These are phyloP conservation scores for Pichia terricola DNA, from an alignment of 1,139 yeast genomes.

Conservation along the genomic window DNA sequence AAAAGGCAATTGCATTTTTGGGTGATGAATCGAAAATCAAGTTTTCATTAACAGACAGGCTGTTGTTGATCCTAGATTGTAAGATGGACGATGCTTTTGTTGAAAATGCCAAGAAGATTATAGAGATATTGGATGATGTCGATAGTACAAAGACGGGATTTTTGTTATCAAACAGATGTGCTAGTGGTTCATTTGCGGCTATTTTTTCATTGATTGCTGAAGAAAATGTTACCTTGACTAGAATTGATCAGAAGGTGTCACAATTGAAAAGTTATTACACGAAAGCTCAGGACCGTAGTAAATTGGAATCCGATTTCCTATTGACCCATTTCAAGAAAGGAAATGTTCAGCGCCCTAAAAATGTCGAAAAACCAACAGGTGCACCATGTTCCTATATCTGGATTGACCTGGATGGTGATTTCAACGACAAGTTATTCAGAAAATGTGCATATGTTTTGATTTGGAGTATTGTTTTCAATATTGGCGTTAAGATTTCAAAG, in stretches of 20 bases:
- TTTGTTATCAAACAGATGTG: slow-evolving; percentile 47
- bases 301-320: slow-evolving; percentile 56
- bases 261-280: slow-evolving; percentile 48
- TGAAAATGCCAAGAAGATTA: slow-evolving; percentile 37
- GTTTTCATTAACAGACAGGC: slow-evolving; percentile 51
- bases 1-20: slow-evolving; percentile 42
- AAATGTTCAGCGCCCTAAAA: slow-evolving; percentile 4
- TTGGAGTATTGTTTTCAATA: slow-evolving; percentile 47
- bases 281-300: slow-evolving; percentile 49
- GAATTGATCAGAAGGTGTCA: slow-evolving; percentile 44
- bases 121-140: slow-evolving; percentile 30
- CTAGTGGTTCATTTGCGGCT: slow-evolving; percentile 48
- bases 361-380: slow-evolving; percentile 42
- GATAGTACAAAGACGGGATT: slow-evolving; percentile 40
- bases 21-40: slow-evolving; percentile 39
- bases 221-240: slow-evolving; percentile 31
- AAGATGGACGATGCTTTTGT: slow-evolving; percentile 36
- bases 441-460: slow-evolving; percentile 41
- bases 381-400: slow-evolving; percentile 61
- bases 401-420: slow-evolving; percentile 57
- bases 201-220: slow-evolving; percentile 38
- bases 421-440: slow-evolving; percentile 54
- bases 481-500: slow-evolving; percentile 44
- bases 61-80: slow-evolving; percentile 33
- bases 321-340: slow-evolving; percentile 13